Evolutionary conservation across 116 monocot genomes (phyloP).

Genomic region (Thalassia testudinum): DNA sequence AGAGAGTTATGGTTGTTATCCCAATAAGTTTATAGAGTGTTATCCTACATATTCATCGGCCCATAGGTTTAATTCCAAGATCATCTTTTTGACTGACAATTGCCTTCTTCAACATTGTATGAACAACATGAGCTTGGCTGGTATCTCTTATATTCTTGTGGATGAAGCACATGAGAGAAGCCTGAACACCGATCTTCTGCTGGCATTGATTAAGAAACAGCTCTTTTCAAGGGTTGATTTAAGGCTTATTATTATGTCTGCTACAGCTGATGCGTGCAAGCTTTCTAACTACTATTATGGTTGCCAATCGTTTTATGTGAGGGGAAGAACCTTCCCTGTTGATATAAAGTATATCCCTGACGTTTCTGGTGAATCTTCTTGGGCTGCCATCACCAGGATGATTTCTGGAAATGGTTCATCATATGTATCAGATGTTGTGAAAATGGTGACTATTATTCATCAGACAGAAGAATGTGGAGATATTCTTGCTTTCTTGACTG

Average conservation of each 20-base stretch:
- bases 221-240: constrained; percentile 39
- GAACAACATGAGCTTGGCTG: constrained; percentile 26
- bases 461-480: constrained; percentile 48
- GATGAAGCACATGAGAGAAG: constrained; percentile 98
- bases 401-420: constrained; percentile 19
- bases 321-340: constrained; percentile 73
- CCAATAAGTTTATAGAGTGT: constrained; percentile 23
- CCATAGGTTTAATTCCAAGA: constrained; percentile 27
- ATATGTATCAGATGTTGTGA: constrained; percentile 70
- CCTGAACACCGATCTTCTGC: constrained; percentile 67
- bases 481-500: constrained; percentile 89
- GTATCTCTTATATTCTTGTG: constrained; percentile 56
- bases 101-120: constrained; percentile 62
- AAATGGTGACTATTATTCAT: constrained; percentile 54
- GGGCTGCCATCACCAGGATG: constrained; percentile 10
- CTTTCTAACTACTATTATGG: constrained; percentile 57
- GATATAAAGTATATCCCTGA: constrained; percentile 64
- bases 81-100: constrained; percentile 79
- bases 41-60: constrained; percentile 31
- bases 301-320: constrained; percentile 40
- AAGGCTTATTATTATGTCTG: constrained; percentile 78
- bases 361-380: constrained; percentile 22
- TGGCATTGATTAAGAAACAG: constrained; percentile 56
- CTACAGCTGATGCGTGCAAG: constrained; percentile 70
- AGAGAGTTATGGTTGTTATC: constrained; percentile 65